Conservation (phyloP, 768 basidiomycete genomes). For the Lentinus brumalis region DNA sequence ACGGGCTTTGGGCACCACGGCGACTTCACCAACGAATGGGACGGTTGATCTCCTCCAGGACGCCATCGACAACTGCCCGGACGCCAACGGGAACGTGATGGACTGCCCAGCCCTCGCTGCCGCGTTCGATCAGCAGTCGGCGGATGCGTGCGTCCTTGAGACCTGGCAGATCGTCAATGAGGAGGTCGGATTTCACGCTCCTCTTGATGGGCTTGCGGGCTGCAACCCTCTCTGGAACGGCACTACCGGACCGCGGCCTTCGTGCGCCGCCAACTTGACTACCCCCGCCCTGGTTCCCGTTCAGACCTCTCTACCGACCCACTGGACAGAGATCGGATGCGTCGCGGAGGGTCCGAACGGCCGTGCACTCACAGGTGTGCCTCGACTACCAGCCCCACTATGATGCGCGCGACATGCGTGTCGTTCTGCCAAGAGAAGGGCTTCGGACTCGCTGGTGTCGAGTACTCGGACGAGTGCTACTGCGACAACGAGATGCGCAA, state of each 20-base stretch:
- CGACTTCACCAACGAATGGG: conserved; percentile 29
- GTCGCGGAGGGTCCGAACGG: conserved; percentile 28
- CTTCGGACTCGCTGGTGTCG: conserved; percentile 29
- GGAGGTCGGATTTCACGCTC: conserved; percentile 15
- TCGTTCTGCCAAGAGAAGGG: conserved; percentile 25
- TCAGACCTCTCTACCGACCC: conserved; percentile 15
- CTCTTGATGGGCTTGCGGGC: conserved; percentile 23
- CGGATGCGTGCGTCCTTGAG: conserved; percentile 23
- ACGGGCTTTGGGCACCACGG: conserved; percentile 27
- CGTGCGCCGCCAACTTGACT: conserved; percentile 6
- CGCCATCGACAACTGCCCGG: conserved; percentile 27
- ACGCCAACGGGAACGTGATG: conserved; percentile 26
- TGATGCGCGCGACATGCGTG: conserved; percentile 25
- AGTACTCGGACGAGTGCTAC: conserved; percentile 30
- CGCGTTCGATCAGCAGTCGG: conserved; percentile 20
- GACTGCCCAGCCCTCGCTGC: conserved; percentile 24
- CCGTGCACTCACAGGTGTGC: conserved; percentile 24
- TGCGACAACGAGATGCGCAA: conserved; percentile 27
- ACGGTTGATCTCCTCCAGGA: conserved; percentile 23
- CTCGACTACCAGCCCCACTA: conserved; percentile 21
- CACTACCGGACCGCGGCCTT: conserved; percentile 4
- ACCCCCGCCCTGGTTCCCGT: conserved; percentile 17
- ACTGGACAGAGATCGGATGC: conserved; percentile 26
- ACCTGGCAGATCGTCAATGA: conserved; percentile 21
- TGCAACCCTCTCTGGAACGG: conserved; percentile 25